Conservation (phyloP, 2,329 filamentous ascomycete species). For the Pyrenophora tritici-repentis region DNA sequence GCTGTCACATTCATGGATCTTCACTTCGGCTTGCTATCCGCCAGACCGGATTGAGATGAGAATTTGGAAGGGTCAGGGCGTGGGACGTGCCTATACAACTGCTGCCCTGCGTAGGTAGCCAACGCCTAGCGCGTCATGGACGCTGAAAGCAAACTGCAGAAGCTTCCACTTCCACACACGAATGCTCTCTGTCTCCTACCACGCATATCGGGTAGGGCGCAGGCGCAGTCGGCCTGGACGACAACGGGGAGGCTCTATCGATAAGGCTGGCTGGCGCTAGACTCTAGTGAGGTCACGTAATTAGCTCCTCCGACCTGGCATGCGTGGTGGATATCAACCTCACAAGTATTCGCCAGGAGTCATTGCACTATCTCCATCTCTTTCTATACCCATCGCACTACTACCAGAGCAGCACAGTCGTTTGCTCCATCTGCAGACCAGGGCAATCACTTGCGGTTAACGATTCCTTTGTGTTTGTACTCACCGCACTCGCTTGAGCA, state of each 20-base stretch:
- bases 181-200: no score
- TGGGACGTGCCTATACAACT: neutral
- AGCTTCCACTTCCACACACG: no score
- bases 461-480: conserved; percentile 24
- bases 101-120: no score
- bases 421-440: conserved; percentile 13
- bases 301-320: conserved; percentile 11
- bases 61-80: neutral
- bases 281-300: conserved; percentile 15
- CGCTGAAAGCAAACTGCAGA: neutral
- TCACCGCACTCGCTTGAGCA: conserved; percentile 44
- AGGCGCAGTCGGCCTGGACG: neutral
- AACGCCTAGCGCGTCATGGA: no score
- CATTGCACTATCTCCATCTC: conserved; percentile 18
- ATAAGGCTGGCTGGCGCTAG: conserved; percentile 9
- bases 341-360: conserved; percentile 7
- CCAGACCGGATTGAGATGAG: neutral
- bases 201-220: no score
- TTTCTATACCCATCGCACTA: conserved; percentile 12
- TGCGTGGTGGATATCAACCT: conserved; percentile 7
- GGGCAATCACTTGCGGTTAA: conserved; percentile 11
- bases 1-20: neutral
- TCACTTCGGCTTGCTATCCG: neutral
- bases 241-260: conserved; percentile 2
- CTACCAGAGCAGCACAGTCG: conserved; percentile 7